These are phyloP conservation scores for Talaromyces thailandensis DNA, from an alignment of 495 filamentous ascomycete genomes.

Conservation along the genomic window DNA sequence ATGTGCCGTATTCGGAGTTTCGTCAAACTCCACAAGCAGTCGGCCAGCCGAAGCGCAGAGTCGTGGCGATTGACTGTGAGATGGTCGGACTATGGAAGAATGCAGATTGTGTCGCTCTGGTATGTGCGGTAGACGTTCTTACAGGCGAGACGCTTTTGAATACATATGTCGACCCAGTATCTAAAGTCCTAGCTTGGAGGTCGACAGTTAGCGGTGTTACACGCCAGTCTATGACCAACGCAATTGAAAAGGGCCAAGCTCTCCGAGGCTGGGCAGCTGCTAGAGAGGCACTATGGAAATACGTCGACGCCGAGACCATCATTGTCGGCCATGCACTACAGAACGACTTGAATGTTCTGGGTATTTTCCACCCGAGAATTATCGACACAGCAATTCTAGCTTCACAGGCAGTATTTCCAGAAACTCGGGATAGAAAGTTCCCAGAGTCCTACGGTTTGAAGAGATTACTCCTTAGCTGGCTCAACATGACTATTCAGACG, in stretches of 20 bases:
- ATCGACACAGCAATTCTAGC: constrained; percentile 30
- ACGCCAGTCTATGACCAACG: constrained; percentile 15
- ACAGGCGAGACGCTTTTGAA: constrained; percentile 38
- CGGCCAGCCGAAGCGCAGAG: constrained; percentile 4
- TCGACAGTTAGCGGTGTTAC: constrained; percentile 29
- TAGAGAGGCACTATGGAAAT: constrained; percentile 24
- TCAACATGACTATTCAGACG: constrained; percentile 23
- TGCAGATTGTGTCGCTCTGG: constrained; percentile 13
- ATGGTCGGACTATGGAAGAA: constrained; percentile 16
- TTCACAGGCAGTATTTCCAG: constrained; percentile 12
- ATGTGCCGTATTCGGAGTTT: background rate
- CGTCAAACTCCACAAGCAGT: background rate
- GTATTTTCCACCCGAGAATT: constrained; percentile 29
- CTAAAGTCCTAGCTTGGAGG: constrained; percentile 25
- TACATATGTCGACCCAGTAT: constrained; percentile 26
- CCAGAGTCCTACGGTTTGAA: constrained; percentile 22
- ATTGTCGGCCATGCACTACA: constrained; percentile 37
- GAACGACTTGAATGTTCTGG: constrained; percentile 31
- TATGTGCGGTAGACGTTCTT: constrained; percentile 36
- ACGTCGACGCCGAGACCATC: constrained; percentile 32
- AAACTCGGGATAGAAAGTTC: constrained; percentile 6
- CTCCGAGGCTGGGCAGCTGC: constrained; percentile 31
- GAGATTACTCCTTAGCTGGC: constrained; percentile 17
- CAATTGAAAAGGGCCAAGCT: constrained; percentile 19
- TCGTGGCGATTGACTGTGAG: constrained; percentile 26